Evolutionary conservation across 805 yeast genomes (phyloP).

Genomic region (Wickerhamiella occidentalis): DNA sequence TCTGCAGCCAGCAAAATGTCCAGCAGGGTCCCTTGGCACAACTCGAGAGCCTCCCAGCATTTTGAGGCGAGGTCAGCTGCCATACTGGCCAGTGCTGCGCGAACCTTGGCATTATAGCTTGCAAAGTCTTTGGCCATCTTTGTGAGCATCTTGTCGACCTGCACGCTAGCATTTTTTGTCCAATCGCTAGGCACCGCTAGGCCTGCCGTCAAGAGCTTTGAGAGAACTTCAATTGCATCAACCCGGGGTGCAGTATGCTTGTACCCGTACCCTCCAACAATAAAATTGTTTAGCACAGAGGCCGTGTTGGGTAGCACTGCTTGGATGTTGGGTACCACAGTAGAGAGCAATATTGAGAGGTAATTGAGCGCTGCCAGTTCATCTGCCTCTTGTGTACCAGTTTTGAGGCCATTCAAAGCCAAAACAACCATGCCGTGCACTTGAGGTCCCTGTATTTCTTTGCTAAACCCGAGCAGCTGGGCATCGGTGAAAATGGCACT

Average conservation of each 20-base stretch:
- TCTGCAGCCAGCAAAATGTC: background rate
- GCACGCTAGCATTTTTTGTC: slow-evolving; percentile 4
- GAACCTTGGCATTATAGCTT: background rate
- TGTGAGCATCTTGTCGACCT: slow-evolving; percentile 4
- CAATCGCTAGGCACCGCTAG: background rate
- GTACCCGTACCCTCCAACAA: slow-evolving; percentile 11
- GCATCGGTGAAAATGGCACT: slow-evolving; percentile 19
- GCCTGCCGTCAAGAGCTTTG: background rate
- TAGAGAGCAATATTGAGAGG: background rate
- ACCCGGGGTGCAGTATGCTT: slow-evolving; percentile 49
- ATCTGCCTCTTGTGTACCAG: background rate
- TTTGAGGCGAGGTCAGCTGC: background rate
- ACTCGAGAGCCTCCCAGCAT: slow-evolving; percentile 8
- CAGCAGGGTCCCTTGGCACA: slow-evolving; percentile 5
- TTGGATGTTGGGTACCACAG: slow-evolving; percentile 18
- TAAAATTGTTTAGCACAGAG: slow-evolving; percentile 17
- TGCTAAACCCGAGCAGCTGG: slow-evolving; percentile 8
- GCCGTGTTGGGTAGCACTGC: slow-evolving; percentile 18
- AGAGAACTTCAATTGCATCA: slow-evolving; percentile 58
- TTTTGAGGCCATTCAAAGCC: slow-evolving; percentile 1
- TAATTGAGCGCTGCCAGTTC: background rate
- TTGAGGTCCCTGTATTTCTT: slow-evolving; percentile 17
- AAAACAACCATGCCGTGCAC: slow-evolving; percentile 10
- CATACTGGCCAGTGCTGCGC: background rate
- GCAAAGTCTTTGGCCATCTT: background rate